Base-by-base conservation (phyloP, 164 flowering plant genomes). In the Macadamia tetraphylla region DNA sequence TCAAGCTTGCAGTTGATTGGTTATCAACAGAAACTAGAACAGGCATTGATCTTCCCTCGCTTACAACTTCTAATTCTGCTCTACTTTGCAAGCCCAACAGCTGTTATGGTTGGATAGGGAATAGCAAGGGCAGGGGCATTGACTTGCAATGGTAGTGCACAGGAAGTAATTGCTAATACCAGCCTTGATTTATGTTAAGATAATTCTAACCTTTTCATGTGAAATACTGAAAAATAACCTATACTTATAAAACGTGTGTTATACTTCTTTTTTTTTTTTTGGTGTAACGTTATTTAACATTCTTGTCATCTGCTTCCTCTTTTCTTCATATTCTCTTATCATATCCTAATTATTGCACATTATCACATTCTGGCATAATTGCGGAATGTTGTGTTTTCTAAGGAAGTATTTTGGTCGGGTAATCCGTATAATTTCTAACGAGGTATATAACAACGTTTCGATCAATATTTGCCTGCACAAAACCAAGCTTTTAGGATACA, bases 1-100 rank as follows among this genome's bases (percentile, higher is more conserved):
- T 95, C 80, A 95, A 95, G 77, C 88, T 90, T 42, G 97, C 98
- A 42, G 91, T 95, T 64, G 99, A 95, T 77, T 92, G 96, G 98
- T 75, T 95, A 70, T 73, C 97, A n/a, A 75, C 85, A 6, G 79
- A 86, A 29, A 77, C 91, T 29, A 87, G 88, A 42, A 76, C 81
- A 78, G 83, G 84, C 63, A 63, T 58, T 71, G 67, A 84, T 64
- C 82, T 90, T 77, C 80, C 97, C 59, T 71, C 87, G 17, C 88
- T 87, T 70, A 72, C 90, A 14, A 67, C 82, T 66, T 83, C 87
- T 63, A 92, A 92, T 79, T 77, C 99, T 18, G 74, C 88, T 53
- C 6, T 93, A 9, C 80, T 90, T 91, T 73, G 89, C 82, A 44
- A 95, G 90, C 70, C 99, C 99, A 1, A 86, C 83, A 23, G 88